phyloP scores from a whole-genome alignment of 1,139 yeast genomes.

The Blastobotrys capitulatus region DNA sequence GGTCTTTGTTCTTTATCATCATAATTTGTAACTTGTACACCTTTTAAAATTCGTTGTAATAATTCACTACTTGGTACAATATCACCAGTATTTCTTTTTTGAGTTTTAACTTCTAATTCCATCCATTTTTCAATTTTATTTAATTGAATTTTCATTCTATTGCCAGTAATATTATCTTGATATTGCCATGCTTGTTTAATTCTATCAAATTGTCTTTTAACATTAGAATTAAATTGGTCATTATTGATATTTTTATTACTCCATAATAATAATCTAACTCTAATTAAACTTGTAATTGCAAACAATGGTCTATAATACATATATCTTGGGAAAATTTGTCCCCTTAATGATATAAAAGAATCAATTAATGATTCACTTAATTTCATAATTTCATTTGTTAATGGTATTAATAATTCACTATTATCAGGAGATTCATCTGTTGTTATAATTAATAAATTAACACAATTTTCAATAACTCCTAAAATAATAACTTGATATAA shows the following conservation, averaged over 20 bases:
- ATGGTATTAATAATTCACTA: background rate
- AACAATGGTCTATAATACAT: slow-evolving; percentile 53
- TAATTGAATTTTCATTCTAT: slow-evolving; percentile 6
- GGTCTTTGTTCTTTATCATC: background rate
- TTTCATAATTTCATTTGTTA: slow-evolving; percentile 1
- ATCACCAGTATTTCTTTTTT: background rate
- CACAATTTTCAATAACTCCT: slow-evolving; percentile 3
- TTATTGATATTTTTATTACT: background rate
- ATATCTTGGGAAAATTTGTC: slow-evolving; percentile 43
- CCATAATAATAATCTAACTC: slow-evolving; percentile 20
- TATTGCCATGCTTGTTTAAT: slow-evolving; percentile 17
- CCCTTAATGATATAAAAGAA: slow-evolving; percentile 39
- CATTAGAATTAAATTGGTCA: slow-evolving; percentile 1
- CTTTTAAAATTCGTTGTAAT: background rate
- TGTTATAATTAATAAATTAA: background rate
- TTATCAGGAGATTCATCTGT: background rate
- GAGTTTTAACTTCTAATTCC: slow-evolving; percentile 2
- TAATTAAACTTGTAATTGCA: slow-evolving; percentile 38
- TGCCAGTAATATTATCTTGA: slow-evolving; percentile 1
- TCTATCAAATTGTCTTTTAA: slow-evolving; percentile 13
- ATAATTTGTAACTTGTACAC: background rate
- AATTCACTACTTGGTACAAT: background rate
- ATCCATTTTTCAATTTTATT: slow-evolving; percentile 12
- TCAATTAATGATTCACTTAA: slow-evolving; percentile 31
- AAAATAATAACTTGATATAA: slow-evolving; percentile 1